A percentile compares a stretch with the other conserved stretches of the same genome.
Evolutionary conservation across 2,329 filamentous ascomycete genomes (phyloP).

Genomic region (Alternaria hordeiaustralica): DNA sequence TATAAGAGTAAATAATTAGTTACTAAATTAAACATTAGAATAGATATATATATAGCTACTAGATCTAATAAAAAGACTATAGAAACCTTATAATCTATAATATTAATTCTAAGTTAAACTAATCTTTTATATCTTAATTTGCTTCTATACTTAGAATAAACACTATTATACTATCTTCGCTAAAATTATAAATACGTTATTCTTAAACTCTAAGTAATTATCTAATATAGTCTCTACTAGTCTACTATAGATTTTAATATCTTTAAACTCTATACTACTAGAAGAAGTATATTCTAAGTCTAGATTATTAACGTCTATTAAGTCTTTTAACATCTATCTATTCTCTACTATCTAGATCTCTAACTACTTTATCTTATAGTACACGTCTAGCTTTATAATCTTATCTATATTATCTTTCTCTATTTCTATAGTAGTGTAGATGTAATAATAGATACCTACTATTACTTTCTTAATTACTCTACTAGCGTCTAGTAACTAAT

Average conservation of each 20-base stretch:
- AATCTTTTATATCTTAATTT: neutral
- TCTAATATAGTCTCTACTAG: neutral
- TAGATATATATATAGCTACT: neutral
- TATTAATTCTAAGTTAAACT: too few relatives aligned
- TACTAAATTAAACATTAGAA: neutral
- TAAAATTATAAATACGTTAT: neutral
- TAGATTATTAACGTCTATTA: neutral
- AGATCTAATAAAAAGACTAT: too few relatives aligned
- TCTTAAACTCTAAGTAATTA: neutral
- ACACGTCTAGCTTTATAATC: neutral
- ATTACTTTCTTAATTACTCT: constrained; percentile 4
- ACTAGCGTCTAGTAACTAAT: constrained; percentile 6
- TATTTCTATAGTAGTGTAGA: neutral
- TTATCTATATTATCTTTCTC: neutral
- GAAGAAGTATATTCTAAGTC: neutral
- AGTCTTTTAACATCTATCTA: neutral
- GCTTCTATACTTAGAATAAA: neutral
- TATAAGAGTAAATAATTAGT: neutral
- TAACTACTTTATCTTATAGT: neutral
- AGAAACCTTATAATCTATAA: too few relatives aligned
- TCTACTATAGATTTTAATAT: constrained; percentile 7
- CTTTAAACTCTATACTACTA: constrained; percentile 4
- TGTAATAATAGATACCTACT: constrained; percentile 2
- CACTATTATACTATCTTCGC: neutral
- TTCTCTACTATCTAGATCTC: neutral